Conservation (phyloP, 805 yeast genomes). For the Naumovozyma dairenensis region DNA sequence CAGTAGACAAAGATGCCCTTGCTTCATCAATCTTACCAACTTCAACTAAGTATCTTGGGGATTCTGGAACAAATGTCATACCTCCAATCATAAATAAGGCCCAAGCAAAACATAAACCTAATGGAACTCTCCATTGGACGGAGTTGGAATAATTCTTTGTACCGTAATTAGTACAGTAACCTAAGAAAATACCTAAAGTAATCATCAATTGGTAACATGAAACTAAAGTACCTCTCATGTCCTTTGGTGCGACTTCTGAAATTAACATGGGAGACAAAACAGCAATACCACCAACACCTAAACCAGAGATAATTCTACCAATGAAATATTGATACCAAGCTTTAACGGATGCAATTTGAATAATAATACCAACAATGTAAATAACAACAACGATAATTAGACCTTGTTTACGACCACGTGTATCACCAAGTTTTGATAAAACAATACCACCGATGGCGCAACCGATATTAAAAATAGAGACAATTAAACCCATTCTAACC, state of each 20-base stretch:
- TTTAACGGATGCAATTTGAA: slow-evolving; percentile 46
- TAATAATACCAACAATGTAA: slow-evolving; percentile 57
- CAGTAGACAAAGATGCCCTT: slow-evolving; percentile 44
- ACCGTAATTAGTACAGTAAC: slow-evolving; percentile 68
- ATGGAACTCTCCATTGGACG: slow-evolving; percentile 68
- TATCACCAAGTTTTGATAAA: slow-evolving; percentile 50
- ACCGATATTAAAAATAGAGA: slow-evolving; percentile 60
- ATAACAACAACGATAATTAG: slow-evolving; percentile 50
- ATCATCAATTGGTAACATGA: slow-evolving; percentile 63
- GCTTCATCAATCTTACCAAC: slow-evolving; percentile 51
- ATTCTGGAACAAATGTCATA: slow-evolving; percentile 55
- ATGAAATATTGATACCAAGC: slow-evolving; percentile 65
- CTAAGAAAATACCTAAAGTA: slow-evolving; percentile 66
- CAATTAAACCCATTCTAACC: slow-evolving; percentile 48
- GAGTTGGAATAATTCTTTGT: slow-evolving; percentile 30
- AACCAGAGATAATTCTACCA: slow-evolving; percentile 61
- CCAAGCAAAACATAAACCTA: slow-evolving; percentile 47
- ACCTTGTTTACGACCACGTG: slow-evolving; percentile 56
- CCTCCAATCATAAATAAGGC: slow-evolving; percentile 32
- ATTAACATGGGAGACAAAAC: slow-evolving; percentile 68
- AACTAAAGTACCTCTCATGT: slow-evolving; percentile 63
- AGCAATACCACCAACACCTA: slow-evolving; percentile 73
- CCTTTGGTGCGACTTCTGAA: slow-evolving; percentile 33
- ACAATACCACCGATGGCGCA: slow-evolving; percentile 66
- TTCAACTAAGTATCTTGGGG: slow-evolving; percentile 59